phyloP scores from a whole-genome alignment of 441 rosid species.

The Eutrema salsugineum region DNA sequence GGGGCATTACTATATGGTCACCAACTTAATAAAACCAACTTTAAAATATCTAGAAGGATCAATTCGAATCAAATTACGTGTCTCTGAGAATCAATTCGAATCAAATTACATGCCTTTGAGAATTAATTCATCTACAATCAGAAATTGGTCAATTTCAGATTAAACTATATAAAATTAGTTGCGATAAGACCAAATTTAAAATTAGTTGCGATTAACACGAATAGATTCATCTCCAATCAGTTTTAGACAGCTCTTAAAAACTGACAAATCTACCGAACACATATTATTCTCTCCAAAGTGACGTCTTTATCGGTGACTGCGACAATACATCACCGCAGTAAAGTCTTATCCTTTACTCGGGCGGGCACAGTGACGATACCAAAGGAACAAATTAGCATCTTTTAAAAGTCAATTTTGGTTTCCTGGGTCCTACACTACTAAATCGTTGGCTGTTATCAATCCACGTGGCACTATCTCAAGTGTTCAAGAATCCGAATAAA shows the following conservation, averaged over 20 bases:
- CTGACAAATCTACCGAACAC: background rate
- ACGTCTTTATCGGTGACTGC: background rate
- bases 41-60: background rate
- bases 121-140: background rate
- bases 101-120: background rate
- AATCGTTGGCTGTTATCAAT: background rate
- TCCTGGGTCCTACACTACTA: background rate
- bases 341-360: background rate
- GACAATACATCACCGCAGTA: background rate
- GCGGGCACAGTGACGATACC: background rate
- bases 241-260: background rate
- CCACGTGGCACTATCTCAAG: conserved; percentile 14
- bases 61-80: background rate
- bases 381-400: background rate
- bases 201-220: background rate
- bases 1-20: background rate
- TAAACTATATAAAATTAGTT: background rate
- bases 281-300: background rate
- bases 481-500: background rate
- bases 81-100: background rate
- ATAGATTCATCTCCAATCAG: background rate
- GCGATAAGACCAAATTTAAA: background rate
- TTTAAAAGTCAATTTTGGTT: conserved; percentile 3
- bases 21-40: background rate
- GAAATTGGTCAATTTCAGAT: background rate